Percentiles rank a stretch among this genome's conserved stretches.
Evolutionary conservation across 768 basidiomycete genomes (phyloP).

Genomic region (Tricholoma flavovirens): DNA sequence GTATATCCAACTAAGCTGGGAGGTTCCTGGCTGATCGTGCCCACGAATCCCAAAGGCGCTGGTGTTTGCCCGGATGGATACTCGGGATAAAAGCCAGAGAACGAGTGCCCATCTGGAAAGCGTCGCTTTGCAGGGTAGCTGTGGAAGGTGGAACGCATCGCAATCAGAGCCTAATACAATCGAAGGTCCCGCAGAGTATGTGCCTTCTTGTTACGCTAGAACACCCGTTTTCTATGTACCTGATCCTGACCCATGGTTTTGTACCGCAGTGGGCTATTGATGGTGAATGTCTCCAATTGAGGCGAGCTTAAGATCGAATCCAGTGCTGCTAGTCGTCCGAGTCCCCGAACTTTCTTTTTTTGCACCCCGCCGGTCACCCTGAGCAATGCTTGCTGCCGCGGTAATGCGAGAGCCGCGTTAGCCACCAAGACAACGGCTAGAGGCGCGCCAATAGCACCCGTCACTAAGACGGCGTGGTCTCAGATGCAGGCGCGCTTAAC

Average conservation of each 20-base stretch:
- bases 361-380: constrained; percentile 16
- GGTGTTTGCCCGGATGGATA: constrained; percentile 21
- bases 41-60: constrained; percentile 20
- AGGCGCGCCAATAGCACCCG: constrained; percentile 23
- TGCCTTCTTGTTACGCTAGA: constrained; percentile 22
- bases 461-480: no score
- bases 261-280: constrained; percentile 14
- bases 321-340: constrained; percentile 12
- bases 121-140: constrained; percentile 18
- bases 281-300: constrained; percentile 23
- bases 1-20: constrained; percentile 30
- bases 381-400: background rate
- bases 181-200: no score
- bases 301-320: constrained; percentile 20
- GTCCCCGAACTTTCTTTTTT: constrained; percentile 3
- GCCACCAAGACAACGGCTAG: constrained; percentile 21
- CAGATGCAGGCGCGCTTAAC: background rate
- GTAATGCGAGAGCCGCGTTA: constrained; percentile 19
- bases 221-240: constrained; percentile 21
- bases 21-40: constrained; percentile 25
- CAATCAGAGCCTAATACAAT: background rate
- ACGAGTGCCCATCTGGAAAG: constrained; percentile 23
- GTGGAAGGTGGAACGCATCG: no score
- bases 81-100: constrained; percentile 27
- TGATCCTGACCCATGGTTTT: constrained; percentile 5